Base-by-base conservation (phyloP, 805 yeast species). In the Alloascoidea hylecoeti region DNA sequence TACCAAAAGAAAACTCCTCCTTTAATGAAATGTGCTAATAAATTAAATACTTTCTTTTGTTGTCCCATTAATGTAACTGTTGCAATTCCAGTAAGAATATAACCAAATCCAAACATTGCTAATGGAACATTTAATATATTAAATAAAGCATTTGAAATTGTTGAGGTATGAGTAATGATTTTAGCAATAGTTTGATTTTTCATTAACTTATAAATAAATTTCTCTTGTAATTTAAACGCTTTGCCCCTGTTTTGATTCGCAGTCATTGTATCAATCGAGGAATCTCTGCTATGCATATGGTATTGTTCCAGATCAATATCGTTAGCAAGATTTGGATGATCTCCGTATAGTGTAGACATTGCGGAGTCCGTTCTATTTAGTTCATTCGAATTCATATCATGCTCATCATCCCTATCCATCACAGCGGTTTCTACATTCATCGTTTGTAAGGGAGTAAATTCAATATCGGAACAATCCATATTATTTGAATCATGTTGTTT, bases 1-100 rank as follows among this genome's bases (percentile, higher is more conserved):
- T 81, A 60, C 3, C 66, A 44, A 42, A 85, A 66, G 52, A 89
- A 89, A 2, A 89, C 92, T 17, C 89, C 92, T 42, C 98, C 98
- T 57, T 89, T 89, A 56, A 89, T 89, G 68, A 85, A 84, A 58
- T 89, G 98, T 1, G 98, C 98, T 41, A 89, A 66, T 38, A 89
- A 57, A 49, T 84, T 85, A 61, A 84, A 89, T 12, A 88, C 78
- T 15, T 63, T 63, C 9, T 48, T 51, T 3, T 75, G 88, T 56
- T 71, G 59, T 32, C 95, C 97, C 49, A 86, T 56, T 33, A 78
- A 52, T 39, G 69, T 71, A 34, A 82, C 79, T 4, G 80, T 76
- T 4, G 85, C 83, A 18, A 75, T 50, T 2, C 72, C 79, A 3
- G 72, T 61, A 33, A 72, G 35, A 14, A 78, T 49, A 49, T 82